A percentile compares a stretch with the other conserved stretches of the same genome.
Evolutionary conservation across 2,329 filamentous ascomycete species (phyloP).

Genomic region (Claviceps paspali): DNA sequence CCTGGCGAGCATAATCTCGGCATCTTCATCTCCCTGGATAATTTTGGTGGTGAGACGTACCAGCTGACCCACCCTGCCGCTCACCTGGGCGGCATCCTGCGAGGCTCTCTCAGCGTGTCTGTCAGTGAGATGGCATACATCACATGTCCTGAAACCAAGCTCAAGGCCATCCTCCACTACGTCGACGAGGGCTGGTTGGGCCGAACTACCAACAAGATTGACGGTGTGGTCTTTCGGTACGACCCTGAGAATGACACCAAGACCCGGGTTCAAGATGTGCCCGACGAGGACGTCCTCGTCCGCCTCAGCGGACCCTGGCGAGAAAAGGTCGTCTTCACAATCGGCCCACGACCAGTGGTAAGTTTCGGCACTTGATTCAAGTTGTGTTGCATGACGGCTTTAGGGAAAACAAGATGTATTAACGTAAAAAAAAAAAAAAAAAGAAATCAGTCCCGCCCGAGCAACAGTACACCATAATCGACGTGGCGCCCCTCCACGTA

Average conservation of each 20-base stretch:
- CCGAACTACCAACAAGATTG: constrained; percentile 77
- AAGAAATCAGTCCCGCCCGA: constrained; percentile 32
- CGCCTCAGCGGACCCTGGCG: constrained; percentile 80
- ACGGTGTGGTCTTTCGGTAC: constrained; percentile 82
- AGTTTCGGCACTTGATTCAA: too few relatives aligned
- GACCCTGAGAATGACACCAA: constrained; percentile 75
- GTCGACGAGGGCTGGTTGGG: constrained; percentile 91
- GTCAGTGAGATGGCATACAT: constrained; percentile 84
- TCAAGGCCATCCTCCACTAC: constrained; percentile 88
- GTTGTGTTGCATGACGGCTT: too few relatives aligned
- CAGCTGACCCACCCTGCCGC: constrained; percentile 91
- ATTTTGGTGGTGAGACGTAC: constrained; percentile 75
- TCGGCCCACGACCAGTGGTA: constrained; percentile 47
- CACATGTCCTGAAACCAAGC: constrained; percentile 74
- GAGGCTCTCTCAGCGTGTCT: constrained; percentile 76
- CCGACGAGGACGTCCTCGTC: constrained; percentile 69
- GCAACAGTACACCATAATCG: constrained; percentile 63
- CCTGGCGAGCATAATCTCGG: constrained; percentile 89
- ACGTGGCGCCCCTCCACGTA: constrained; percentile 70
- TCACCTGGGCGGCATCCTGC: constrained; percentile 72
- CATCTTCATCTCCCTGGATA: constrained; percentile 80
- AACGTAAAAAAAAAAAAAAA: background rate
- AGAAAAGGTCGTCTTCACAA: constrained; percentile 46
- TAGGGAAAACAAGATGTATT: too few relatives aligned
- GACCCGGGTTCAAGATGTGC: constrained; percentile 68